A percentile compares a stretch with the other conserved stretches of the same genome.
phyloP scores from a whole-genome alignment of 257 asterid species.

The Vinca minor region DNA sequence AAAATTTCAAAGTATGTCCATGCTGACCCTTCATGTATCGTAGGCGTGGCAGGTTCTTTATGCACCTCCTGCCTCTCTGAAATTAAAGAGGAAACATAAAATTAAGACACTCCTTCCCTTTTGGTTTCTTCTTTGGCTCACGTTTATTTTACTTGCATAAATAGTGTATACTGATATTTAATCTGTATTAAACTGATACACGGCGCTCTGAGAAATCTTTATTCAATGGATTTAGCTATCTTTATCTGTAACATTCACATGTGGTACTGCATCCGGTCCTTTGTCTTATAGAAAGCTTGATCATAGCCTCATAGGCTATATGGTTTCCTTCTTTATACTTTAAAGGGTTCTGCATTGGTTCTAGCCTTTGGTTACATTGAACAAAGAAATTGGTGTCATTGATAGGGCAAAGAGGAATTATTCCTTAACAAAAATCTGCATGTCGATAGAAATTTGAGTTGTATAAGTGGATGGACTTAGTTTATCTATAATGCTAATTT shows the following conservation, averaged over 20 bases:
- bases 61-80: no score
- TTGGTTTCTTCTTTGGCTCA: not conserved
- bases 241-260: not conserved
- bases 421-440: not conserved
- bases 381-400: not conserved
- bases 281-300: slow-evolving; percentile 5
- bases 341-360: not conserved
- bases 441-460: not conserved
- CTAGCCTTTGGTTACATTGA: not conserved
- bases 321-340: not conserved
- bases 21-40: not conserved
- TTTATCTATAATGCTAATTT: no score
- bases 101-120: not conserved
- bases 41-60: not conserved
- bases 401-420: not conserved
- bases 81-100: not conserved
- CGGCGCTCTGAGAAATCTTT: not conserved
- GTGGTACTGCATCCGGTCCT: not conserved
- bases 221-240: not conserved
- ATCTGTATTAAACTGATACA: not conserved
- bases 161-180: not conserved
- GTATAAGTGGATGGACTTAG: not conserved
- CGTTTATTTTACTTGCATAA: not conserved
- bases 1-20: not conserved
- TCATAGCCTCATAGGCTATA: no score